Conservation (phyloP, 140 eudicot species). For the Oenanthe javanica region DNA sequence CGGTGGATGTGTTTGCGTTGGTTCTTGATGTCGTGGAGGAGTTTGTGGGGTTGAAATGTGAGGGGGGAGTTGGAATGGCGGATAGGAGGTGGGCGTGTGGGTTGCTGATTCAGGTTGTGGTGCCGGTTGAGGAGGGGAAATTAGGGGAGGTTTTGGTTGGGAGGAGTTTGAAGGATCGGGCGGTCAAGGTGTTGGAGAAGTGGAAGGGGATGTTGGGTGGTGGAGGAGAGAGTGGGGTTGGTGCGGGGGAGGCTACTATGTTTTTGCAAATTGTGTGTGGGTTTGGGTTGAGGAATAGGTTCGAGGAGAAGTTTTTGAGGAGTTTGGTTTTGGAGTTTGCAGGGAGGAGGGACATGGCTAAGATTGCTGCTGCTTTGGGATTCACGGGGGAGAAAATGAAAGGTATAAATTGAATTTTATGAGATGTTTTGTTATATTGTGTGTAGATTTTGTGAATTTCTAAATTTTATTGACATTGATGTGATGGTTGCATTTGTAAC, state of each 20-base stretch:
- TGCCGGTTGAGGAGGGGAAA: slow-evolving; percentile 12
- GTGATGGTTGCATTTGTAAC: neutral
- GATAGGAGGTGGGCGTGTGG: slow-evolving; percentile 53
- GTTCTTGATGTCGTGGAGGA: slow-evolving; percentile 51
- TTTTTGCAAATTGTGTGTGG: slow-evolving; percentile 45
- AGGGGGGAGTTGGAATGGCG: slow-evolving; percentile 35
- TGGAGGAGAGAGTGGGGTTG: slow-evolving; percentile 38
- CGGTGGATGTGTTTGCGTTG: slow-evolving; percentile 31
- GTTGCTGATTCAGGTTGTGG: slow-evolving; percentile 25
- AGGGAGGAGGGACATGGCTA: slow-evolving; percentile 45
- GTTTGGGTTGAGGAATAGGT: slow-evolving; percentile 34
- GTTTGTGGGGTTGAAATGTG: slow-evolving; percentile 31
- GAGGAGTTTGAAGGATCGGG: slow-evolving; percentile 21
- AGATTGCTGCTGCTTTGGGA: slow-evolving; percentile 38
- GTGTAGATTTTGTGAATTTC: neutral
- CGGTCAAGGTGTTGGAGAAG: slow-evolving; percentile 32
- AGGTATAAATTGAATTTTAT: slow-evolving; percentile 21
- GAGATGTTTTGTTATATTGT: neutral
- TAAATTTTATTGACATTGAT: neutral
- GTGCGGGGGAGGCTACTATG: slow-evolving; percentile 49
- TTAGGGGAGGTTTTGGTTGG: slow-evolving; percentile 8
- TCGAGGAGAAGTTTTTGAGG: slow-evolving; percentile 40
- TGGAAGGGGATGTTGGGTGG: slow-evolving; percentile 45
- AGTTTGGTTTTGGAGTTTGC: slow-evolving; percentile 39
- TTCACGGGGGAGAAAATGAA: slow-evolving; percentile 34